Base-by-base conservation (phyloP, 176 grass and related monocot genomes). In the Cenchrus fungigraminus region DNA sequence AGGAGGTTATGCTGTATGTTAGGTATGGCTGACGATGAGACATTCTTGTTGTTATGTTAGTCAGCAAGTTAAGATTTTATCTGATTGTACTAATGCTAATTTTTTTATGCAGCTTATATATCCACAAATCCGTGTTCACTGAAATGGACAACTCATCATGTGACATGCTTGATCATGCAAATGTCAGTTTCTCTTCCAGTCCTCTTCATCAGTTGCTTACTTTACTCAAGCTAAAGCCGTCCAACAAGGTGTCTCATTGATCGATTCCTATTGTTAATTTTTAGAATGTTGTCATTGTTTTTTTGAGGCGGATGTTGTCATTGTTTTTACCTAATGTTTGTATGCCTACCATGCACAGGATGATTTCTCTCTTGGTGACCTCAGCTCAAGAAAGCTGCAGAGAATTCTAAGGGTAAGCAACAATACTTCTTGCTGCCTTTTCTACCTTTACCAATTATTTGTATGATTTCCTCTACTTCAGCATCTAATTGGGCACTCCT, bases 331-430 rank as follows among this genome's bases (percentile, higher is more conserved):
- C 34, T 15, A 32, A 81, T 76, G 25, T 2, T 75, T 25, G 62
- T 63, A 51, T 56, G 71, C 71, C 43, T 82, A 6, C 74, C 52
- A 49, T 51, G 60, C 49, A 47, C 79, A 98, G 95, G 91, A 91
- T 83, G 92, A 93, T 85, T 93, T 95, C 70, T 93, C 87, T 91
- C 95, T 88, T n/a, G 82, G 79, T 1, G 95, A 98, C 31, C 79
- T 93, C 59, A 83, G 76, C 43, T 88, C 79, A 46, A 89, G 89
- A 53, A 95, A 95, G 49, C 73, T 87, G 3, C 65, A 87, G 0
- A 85, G 80, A 66, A 92, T 90, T 66, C 67, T 98, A 76, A 80
- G 88, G 81, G 95, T 98, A 91, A 87, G 89, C 34, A 62, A 45
- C 31, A 79, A 68, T 11, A 40, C 28, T 0, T 77, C 8, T 43